A percentile compares a stretch with the other conserved stretches of the same genome.
Conservation (phyloP, 2,329 filamentous ascomycete genomes). For the Colletotrichum sp. region DNA sequence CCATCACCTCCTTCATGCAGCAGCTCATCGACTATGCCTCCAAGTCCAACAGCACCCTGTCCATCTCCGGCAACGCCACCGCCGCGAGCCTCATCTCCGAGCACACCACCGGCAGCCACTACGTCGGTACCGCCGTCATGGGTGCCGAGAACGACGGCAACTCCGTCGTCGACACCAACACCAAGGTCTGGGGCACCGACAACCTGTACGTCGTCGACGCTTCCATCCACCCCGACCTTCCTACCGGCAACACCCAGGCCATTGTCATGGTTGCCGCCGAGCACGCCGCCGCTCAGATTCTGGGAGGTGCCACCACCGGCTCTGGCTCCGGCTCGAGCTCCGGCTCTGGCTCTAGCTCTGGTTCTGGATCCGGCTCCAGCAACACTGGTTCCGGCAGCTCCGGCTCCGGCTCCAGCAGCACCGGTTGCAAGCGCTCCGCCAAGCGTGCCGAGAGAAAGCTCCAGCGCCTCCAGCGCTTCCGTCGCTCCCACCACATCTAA, state of each 20-base stretch:
- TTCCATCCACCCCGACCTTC: slow-evolving; percentile 59
- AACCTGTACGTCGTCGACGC: slow-evolving; percentile 67
- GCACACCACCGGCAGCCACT: slow-evolving; percentile 30
- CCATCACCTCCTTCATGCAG: slow-evolving; percentile 29
- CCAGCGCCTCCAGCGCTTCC: slow-evolving; percentile 36
- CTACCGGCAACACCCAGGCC: slow-evolving; percentile 22
- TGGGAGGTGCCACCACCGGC: slow-evolving; percentile 23
- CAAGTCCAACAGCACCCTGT: slow-evolving; percentile 25
- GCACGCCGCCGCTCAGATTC: slow-evolving; percentile 18
- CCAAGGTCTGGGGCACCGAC: slow-evolving; percentile 63
- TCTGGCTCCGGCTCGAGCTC: slow-evolving; percentile 28
- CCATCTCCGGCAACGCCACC: slow-evolving; percentile 23
- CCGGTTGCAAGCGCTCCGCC: slow-evolving; percentile 26
- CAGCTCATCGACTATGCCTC: slow-evolving; percentile 29
- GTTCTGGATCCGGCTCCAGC: slow-evolving; percentile 28
- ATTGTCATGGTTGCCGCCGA: slow-evolving; percentile 23
- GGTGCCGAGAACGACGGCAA: slow-evolving; percentile 53
- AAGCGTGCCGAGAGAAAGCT: slow-evolving; percentile 55
- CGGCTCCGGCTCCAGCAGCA: neutral
- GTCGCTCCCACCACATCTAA: neutral
- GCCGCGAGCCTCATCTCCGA: slow-evolving; percentile 28
- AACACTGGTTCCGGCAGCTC: neutral
- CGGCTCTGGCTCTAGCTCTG: slow-evolving; percentile 20
- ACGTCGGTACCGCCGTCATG: slow-evolving; percentile 47
- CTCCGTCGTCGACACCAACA: slow-evolving; percentile 59